A percentile compares a stretch with the other conserved stretches of the same genome.
These are phyloP conservation scores for Fusarium luffae DNA, from an alignment of 2,329 filamentous ascomycete species.

Conservation along the genomic window DNA sequence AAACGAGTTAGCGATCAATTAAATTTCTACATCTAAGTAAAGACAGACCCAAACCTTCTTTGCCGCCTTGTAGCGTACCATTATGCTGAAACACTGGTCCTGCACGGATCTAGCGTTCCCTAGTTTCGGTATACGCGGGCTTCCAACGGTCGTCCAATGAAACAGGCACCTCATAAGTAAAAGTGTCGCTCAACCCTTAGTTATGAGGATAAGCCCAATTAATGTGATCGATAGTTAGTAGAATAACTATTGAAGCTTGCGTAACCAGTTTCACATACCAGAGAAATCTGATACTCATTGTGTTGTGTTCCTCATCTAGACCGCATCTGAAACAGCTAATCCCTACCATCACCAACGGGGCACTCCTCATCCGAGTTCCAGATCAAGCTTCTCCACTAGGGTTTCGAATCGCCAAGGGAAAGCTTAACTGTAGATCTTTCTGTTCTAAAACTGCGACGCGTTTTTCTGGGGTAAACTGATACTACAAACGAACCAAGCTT, in stretches of 20 bases:
- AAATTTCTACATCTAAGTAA: background rate
- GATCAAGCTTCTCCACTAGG: background rate
- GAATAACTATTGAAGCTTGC: background rate
- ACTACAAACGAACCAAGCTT: conserved; percentile 6
- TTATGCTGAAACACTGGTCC: background rate
- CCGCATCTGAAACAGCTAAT: background rate
- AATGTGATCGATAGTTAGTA: background rate
- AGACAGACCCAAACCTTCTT: background rate
- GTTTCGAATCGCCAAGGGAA: conserved; percentile 11
- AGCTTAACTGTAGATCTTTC: conserved; percentile 18
- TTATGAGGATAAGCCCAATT: background rate
- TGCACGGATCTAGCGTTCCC: background rate
- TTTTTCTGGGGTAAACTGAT: background rate
- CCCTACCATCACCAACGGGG: background rate
- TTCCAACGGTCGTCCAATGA: background rate
- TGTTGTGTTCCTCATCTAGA: background rate
- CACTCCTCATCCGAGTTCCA: background rate
- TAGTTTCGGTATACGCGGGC: background rate
- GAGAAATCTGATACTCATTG: background rate
- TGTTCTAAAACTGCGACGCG: conserved; percentile 5
- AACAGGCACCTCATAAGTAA: too few species aligned
- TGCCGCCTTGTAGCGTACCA: background rate
- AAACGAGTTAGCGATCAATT: background rate
- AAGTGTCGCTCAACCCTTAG: background rate
- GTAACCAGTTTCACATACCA: background rate